Base-by-base conservation (phyloP, 2,329 filamentous ascomycete species). In the Falciphora oryzae region DNA sequence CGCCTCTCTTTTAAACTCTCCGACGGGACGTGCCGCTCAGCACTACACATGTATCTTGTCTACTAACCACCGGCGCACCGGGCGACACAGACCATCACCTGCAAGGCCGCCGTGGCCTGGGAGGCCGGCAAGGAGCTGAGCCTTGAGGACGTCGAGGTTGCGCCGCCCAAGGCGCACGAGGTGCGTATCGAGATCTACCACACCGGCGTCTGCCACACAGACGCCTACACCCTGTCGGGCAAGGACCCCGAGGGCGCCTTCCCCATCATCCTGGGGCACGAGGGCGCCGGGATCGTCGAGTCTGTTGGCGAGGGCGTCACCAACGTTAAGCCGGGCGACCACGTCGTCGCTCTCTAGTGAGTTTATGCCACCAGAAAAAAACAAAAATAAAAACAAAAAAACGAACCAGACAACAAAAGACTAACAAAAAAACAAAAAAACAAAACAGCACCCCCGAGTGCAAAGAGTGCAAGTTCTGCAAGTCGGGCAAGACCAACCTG, bases 401-500 rank as follows among this genome's bases (percentile, higher is more conserved):
- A 6, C 35, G 31, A 32, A 32, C 1, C 31, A 16, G 35, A 2
- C 32, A 35, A 4, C 7, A 11, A 2, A 35, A 35, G 32, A 35
- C 32, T 35, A 35, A 35, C 32, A 35, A 35, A 35, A 35, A 32
- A 25, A 62, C 28, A 27, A 60, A 66, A 62, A 57, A 59, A 29
- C 10, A 28, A 53, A 57, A 65, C 73, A 96, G 93, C 84, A 98
- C 93, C 60, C 95, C 95, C 69, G 94, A 98, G 82, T 98, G 95
- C 83, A 84, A 87, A 71, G 94, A 98, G 79, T 99, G 95, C 88
- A 98, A 98, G 83, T 98, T 98, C 86, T 99, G 95, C 89, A 95
- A 92, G 80, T 98, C 94, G 57, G 95, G 94, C 81, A 99, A 99
- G 89, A 98, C 94, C 73, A 98, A 98, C 81, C 90, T 98, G 66